Evolutionary conservation across 768 basidiomycete genomes (phyloP).

Genomic region (Mycena pura): DNA sequence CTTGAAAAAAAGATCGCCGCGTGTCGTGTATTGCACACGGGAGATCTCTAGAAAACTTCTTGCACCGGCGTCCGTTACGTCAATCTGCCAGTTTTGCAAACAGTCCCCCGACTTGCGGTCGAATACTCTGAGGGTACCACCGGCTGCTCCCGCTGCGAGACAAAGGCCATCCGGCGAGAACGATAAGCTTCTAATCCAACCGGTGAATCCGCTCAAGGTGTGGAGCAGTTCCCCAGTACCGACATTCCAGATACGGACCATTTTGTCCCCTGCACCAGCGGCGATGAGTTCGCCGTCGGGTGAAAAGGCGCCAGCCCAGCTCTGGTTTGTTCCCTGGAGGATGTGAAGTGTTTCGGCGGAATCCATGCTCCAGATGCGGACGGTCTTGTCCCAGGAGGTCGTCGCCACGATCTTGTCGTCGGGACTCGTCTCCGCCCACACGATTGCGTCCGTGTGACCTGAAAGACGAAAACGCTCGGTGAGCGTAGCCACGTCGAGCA

Average conservation of each 20-base stretch:
- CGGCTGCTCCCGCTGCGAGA: constrained; percentile 16
- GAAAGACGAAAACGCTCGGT: constrained; percentile 6
- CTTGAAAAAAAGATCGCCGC: constrained; percentile 15
- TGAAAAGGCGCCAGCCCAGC: constrained; percentile 28
- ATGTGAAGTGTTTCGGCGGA: constrained; percentile 14
- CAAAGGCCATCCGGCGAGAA: constrained; percentile 16
- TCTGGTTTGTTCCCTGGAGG: constrained; percentile 14
- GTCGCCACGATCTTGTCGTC: constrained; percentile 25
- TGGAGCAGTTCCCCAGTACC: constrained; percentile 23
- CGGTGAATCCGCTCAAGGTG: constrained; percentile 14
- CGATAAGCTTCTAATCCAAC: constrained; percentile 18
- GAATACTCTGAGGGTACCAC: constrained; percentile 7
- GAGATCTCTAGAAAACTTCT: background rate
- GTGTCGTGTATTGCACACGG: background rate
- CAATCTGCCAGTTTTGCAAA: constrained; percentile 18
- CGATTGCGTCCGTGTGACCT: constrained; percentile 22
- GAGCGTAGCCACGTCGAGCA: background rate
- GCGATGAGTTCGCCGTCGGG: constrained; percentile 28
- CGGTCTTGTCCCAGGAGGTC: constrained; percentile 27
- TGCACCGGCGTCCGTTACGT: background rate
- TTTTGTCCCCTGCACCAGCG: constrained; percentile 23
- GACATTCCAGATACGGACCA: constrained; percentile 27
- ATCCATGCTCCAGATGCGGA: constrained; percentile 26
- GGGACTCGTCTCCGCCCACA: constrained; percentile 23
- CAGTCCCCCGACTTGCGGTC: constrained; percentile 14